phyloP scores from a whole-genome alignment of 495 filamentous ascomycete genomes.

The Aspergillus saccharolyticus region DNA sequence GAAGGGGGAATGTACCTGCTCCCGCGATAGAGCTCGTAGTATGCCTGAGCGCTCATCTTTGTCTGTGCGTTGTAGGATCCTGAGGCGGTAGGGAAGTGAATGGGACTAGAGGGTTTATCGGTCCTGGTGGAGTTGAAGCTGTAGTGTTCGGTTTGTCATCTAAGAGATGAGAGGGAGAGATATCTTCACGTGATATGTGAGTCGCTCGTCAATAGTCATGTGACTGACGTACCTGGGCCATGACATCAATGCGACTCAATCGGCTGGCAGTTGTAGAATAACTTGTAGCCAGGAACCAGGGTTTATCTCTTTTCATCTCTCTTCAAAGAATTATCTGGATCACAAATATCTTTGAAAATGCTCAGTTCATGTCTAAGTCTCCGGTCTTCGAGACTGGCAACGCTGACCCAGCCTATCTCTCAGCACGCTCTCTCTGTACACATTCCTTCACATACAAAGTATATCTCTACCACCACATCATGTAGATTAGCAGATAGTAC shows the following conservation, averaged over 20 bases:
- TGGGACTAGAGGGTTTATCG: too few relatives aligned
- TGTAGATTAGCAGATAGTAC: neutral
- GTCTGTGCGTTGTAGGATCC: constrained; percentile 6
- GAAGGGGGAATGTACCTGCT: constrained; percentile 69
- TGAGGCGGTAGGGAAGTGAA: constrained; percentile 17
- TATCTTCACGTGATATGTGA: neutral
- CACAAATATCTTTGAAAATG: neutral
- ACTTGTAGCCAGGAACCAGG: too few relatives aligned
- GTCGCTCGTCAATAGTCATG: constrained; percentile 5
- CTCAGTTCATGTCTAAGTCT: neutral
- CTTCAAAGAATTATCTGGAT: too few relatives aligned
- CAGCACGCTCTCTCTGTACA: neutral
- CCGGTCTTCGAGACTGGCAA: neutral
- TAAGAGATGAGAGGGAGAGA: neutral
- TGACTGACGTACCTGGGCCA: neutral
- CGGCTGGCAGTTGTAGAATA: too few relatives aligned
- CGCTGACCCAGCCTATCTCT: neutral
- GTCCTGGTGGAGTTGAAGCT: neutral
- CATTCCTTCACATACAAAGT: neutral
- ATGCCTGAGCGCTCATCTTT: constrained; percentile 44
- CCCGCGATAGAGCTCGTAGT: constrained; percentile 95
- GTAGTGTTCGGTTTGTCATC: neutral
- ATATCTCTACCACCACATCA: constrained; percentile 5
- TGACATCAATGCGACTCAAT: neutral
- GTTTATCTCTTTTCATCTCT: neutral